Conservation (phyloP, 164 flowering plant species). For the Magnolia changhungtana region DNA sequence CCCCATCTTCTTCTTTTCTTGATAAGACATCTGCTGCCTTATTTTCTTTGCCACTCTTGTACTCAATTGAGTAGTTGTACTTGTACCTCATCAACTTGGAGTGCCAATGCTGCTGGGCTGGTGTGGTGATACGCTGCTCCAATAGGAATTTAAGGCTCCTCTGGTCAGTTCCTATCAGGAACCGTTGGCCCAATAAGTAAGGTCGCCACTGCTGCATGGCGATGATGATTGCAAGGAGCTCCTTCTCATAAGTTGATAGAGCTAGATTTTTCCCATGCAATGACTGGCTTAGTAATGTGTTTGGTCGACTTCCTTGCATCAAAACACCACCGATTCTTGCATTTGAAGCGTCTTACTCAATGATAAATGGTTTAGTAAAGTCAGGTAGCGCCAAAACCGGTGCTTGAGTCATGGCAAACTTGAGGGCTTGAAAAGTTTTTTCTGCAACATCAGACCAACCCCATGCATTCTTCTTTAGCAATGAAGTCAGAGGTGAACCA, state of each 20-base stretch:
- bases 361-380: neutral
- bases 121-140: neutral
- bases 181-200: neutral
- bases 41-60: neutral
- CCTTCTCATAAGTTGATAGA: neutral
- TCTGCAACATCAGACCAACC: neutral
- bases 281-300: neutral
- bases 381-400: neutral
- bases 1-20: neutral
- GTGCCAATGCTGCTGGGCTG: neutral
- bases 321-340: neutral
- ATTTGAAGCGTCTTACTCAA: neutral
- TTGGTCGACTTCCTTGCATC: neutral
- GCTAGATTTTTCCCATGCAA: neutral
- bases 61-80: neutral
- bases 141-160: neutral
- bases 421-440: neutral
- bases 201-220: neutral
- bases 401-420: neutral
- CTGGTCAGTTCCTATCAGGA: neutral
- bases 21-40: neutral
- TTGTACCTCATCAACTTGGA: neutral
- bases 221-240: neutral
- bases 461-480: neutral
- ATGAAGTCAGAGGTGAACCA: neutral